Base-by-base conservation (phyloP, 139 green algal species). In the Micractinium conductrix region DNA sequence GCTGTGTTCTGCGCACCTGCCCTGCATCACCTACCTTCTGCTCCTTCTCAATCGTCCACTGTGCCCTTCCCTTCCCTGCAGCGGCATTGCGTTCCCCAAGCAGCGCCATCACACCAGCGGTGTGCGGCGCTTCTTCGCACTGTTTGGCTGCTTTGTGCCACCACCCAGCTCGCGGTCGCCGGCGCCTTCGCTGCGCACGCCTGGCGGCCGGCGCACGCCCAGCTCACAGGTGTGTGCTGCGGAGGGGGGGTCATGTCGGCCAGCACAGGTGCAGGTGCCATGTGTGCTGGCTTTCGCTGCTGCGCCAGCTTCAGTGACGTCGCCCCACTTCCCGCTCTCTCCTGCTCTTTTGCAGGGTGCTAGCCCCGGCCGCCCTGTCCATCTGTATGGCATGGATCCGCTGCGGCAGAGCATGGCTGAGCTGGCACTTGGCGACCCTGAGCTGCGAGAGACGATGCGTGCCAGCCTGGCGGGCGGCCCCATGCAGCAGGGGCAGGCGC, bases 391-490 rank as follows among this genome's bases (percentile, higher is more conserved):
- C 40, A 78, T 85, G 50, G 38, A 84, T 30, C 85, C 85, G 30
- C 78, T 88, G 48, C 74, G 85, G 30, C 45, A 58, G 28, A 88
- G 85, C 78, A 30, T 88, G 60, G 33, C 24, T 26, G 73, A 65
- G 7, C 22, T 85, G 21, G 35, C 80, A 4, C 40, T 48, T 16
- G 22, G 67, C 40, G 67, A 79, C 43, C 38, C 80, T 6, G 65
- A 21, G 4, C 24, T 81, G 26, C 70, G 70, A 1, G 28, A 21
- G 4, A 9, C 35, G 42, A n/a, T 58, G 42, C 58, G 48, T 48
- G 58, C 75, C 26, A 71, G 75, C 75, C 35, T 50, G 75, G 75
- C 75, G 28, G 50, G 30, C 12, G n/a, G n/a, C 35, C 55, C 42
- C 42, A 42, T 9, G 42, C 10, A 1, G 44, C 70, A 8, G 1